phyloP scores from a whole-genome alignment of 768 basidiomycete species.

The Auriscalpium orientale region DNA sequence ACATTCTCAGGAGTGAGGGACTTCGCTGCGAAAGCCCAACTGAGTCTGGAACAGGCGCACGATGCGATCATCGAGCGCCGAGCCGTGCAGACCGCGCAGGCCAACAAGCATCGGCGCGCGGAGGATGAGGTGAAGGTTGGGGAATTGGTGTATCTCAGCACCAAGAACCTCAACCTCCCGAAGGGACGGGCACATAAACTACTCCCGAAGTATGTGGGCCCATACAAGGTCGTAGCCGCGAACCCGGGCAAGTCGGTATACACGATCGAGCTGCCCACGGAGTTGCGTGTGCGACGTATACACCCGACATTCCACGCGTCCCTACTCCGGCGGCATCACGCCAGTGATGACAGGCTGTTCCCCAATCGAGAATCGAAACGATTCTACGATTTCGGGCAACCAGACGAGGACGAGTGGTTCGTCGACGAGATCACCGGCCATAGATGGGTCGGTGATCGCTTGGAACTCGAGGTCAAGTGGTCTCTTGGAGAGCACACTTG shows the following conservation, averaged over 20 bases:
- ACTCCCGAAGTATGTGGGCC: neutral
- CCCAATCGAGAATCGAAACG: neutral
- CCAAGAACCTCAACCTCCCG: neutral
- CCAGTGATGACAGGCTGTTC: neutral
- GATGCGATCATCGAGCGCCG: neutral
- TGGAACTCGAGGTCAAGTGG: neutral
- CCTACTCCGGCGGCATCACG: neutral
- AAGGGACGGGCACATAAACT: neutral
- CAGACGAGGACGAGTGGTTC: neutral
- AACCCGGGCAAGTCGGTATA: neutral
- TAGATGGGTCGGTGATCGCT: neutral
- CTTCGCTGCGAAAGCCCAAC: neutral
- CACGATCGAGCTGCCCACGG: neutral
- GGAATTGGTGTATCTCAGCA: neutral
- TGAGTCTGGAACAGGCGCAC: neutral
- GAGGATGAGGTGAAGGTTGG: neutral
- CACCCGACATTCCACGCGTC: neutral
- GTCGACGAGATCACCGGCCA: neutral
- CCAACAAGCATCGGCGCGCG: neutral
- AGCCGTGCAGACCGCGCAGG: neutral
- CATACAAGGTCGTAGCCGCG: neutral
- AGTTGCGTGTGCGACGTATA: neutral
- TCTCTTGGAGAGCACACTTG: neutral
- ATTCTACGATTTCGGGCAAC: neutral
- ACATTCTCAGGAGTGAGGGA: neutral